Percentiles rank a stretch among this genome's conserved stretches.
Evolutionary conservation across 371 early-diverging fungal species (phyloP).

Genomic region (Apophysomyces elegans): DNA sequence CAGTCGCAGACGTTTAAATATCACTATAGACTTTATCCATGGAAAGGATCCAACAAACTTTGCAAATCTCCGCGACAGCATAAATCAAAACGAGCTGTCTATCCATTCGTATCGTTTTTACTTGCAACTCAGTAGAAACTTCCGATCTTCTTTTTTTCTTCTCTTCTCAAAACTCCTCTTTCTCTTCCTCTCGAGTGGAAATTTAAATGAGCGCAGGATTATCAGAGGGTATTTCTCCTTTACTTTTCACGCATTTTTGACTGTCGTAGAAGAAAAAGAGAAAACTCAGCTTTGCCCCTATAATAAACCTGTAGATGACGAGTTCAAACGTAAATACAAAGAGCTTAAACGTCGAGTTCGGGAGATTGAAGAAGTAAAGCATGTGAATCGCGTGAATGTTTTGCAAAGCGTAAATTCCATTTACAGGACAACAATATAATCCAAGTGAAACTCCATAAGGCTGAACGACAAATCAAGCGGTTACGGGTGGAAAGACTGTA

Average conservation of each 20-base stretch:
- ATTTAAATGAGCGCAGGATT: background rate
- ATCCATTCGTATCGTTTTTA: conserved; percentile 3
- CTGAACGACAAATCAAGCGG: conserved; percentile 49
- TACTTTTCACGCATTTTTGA: background rate
- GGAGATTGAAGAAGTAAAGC: conserved; percentile 63
- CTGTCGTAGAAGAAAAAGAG: background rate
- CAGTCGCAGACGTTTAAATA: background rate
- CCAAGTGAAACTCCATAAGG: conserved; percentile 31
- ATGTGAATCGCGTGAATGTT: background rate
- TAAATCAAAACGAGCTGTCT: conserved; percentile 8
- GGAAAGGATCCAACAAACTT: conserved; percentile 10
- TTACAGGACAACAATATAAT: conserved; percentile 40
- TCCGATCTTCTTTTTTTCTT: conserved; percentile 17
- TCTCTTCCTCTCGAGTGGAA: conserved; percentile 14
- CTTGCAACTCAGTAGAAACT: conserved; percentile 13
- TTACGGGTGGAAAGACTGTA: conserved; percentile 55
- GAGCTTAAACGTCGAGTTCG: conserved; percentile 63
- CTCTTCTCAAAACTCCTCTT: conserved; percentile 15
- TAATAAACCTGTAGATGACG: conserved; percentile 16
- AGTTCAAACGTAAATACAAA: conserved; percentile 52
- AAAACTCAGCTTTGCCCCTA: conserved; percentile 7
- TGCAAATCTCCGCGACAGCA: conserved; percentile 7
- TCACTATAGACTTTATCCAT: background rate
- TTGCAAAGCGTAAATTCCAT: background rate
- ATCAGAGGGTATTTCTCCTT: conserved; percentile 4